phyloP scores from a whole-genome alignment of 2,329 filamentous ascomycete genomes.

The Tolypocladium nubicola region DNA sequence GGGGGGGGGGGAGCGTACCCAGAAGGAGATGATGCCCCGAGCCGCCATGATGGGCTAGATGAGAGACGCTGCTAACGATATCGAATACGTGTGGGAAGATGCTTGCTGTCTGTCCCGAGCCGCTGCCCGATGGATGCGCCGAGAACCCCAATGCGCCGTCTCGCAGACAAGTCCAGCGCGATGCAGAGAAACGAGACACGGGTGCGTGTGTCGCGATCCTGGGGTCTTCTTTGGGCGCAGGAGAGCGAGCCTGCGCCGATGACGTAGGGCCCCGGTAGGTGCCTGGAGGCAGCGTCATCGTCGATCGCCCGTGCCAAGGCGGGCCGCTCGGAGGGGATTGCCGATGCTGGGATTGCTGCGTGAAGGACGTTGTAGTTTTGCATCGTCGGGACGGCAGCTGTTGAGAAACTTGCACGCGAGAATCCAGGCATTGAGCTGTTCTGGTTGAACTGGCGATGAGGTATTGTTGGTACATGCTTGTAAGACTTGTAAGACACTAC shows the following conservation, averaged over 20 bases:
- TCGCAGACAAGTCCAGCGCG: not conserved
- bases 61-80: not conserved
- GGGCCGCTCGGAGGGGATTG: not conserved
- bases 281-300: not conserved
- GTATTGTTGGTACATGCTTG: too few species aligned
- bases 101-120: not conserved
- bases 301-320: not conserved
- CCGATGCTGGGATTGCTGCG: too few species aligned
- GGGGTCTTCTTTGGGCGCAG: too few species aligned
- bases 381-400: not conserved
- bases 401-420: not conserved
- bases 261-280: not conserved
- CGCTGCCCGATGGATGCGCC: not conserved
- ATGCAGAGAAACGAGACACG: not conserved
- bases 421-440: too few species aligned
- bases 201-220: not conserved
- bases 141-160: not conserved
- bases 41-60: conserved; percentile 15
- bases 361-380: too few species aligned
- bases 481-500: too few species aligned
- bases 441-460: too few species aligned
- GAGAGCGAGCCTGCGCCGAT: not conserved
- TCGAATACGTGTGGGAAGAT: not conserved
- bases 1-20: conserved; percentile 26
- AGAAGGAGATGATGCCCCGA: conserved; percentile 24